Base-by-base conservation (phyloP, 306 rosid genomes). In the Abrus precatorius region DNA sequence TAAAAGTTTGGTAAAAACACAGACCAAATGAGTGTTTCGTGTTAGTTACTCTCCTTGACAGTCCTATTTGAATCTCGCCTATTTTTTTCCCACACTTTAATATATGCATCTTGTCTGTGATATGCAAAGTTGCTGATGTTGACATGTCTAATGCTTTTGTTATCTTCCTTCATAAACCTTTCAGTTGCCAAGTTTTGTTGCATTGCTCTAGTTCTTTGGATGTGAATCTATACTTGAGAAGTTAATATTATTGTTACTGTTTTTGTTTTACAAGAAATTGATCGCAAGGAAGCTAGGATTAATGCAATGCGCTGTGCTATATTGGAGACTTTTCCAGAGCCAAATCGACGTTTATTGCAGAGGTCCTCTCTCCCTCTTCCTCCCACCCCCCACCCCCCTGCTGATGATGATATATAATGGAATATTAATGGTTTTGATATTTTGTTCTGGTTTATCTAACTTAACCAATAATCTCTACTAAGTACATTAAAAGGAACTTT, bases 261-360 rank as follows among this genome's bases (percentile, higher is more conserved):
- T 80, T 40, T 50, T 83, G 67, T 75, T 84, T 81, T 60, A 36
- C 75, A 11, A 96, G 99, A 92, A 96, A 90, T 93, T 79, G 99
- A 96, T 86, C 86, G 94, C 79, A 96, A 86, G 87, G 99, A 92
- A 80, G 90, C 92, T 76, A 90, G 97, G 83, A 87, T 89, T 30
- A 93, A 84, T 75, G 98, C 97, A 77, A 92, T 93, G 92, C 97
- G 97, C 13, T 81, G 92, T 78, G 92, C 98, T 71, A 88, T 93
- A 76, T 67, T 92, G 84, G 99, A 96, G 81, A 92, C 97, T 64
- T 96, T 96, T 86, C 99, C 99, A 2, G 99, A 96, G 82, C 99
- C 99, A 54, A 96, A 96, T 72, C 92, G 99, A 59, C 97, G 97
- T 47, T 88, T 96, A 83, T 86, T 96, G 74, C 98, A 93, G 20